Conservation (phyloP, 192 early-diverging fungal genomes). For the Backusella psychrophila region DNA sequence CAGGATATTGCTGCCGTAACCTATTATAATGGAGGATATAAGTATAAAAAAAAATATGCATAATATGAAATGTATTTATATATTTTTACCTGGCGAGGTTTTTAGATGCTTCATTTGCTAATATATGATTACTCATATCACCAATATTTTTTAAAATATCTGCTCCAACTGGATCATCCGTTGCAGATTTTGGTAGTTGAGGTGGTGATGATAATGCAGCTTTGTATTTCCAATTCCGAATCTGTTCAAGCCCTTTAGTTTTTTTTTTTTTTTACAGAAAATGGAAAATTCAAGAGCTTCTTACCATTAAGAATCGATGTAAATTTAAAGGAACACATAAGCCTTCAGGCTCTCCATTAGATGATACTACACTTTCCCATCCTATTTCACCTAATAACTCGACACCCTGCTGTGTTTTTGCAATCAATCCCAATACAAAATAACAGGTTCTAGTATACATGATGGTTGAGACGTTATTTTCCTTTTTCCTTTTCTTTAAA, state of each 20-base stretch:
- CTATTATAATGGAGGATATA: conserved; percentile 25
- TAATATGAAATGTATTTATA: background rate
- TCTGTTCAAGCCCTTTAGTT: conserved; percentile 21
- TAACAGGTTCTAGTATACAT: conserved; percentile 60
- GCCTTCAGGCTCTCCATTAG: conserved; percentile 49
- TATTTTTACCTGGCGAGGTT: conserved; percentile 55
- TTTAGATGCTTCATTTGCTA: conserved; percentile 75
- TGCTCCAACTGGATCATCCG: conserved; percentile 22
- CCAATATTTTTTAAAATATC: conserved; percentile 72
- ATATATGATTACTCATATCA: conserved; percentile 81
- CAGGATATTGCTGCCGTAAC: conserved; percentile 56
- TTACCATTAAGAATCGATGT: conserved; percentile 59
- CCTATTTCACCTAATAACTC: conserved; percentile 69
- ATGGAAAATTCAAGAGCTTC: background rate
- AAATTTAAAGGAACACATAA: conserved; percentile 69
- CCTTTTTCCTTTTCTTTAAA: background rate
- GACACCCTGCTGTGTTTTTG: conserved; percentile 65
- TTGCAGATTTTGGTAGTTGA: conserved; percentile 33
- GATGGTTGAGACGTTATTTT: background rate
- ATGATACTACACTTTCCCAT: conserved; percentile 68
- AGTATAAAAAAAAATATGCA: too few species aligned
- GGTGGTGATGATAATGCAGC: conserved; percentile 42
- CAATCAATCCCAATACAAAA: conserved; percentile 70
- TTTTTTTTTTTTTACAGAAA: background rate
- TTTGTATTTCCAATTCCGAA: conserved; percentile 46